Conservation (phyloP, 164 flowering plant genomes). For the Stephania japonica region DNA sequence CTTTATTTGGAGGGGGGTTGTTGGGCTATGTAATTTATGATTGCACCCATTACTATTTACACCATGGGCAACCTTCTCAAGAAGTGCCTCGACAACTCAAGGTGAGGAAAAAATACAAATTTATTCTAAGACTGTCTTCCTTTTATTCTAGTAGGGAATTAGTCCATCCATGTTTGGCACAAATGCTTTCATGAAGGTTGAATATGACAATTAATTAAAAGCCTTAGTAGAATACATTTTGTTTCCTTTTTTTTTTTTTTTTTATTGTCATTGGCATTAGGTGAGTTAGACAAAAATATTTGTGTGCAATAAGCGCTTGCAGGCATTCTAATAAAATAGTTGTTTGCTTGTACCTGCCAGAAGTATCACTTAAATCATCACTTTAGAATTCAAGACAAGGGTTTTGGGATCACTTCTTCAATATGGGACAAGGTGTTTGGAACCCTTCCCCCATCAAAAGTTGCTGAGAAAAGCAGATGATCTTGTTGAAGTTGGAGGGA, state of each 20-base stretch:
- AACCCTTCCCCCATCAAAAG: constrained; percentile 65
- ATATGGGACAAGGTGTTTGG: constrained; percentile 85
- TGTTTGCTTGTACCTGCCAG: constrained; percentile 31
- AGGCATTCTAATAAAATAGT: background rate
- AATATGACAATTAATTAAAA: background rate
- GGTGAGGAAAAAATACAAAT: constrained; percentile 29
- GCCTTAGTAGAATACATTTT: background rate
- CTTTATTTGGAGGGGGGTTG: constrained; percentile 75
- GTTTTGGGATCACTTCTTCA: constrained; percentile 88
- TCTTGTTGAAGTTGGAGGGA: background rate
- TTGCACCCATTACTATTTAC: constrained; percentile 83
- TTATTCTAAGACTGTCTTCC: background rate
- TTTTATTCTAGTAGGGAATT: background rate
- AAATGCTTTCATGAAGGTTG: background rate
- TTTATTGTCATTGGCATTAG: background rate
- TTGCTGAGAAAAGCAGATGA: constrained; percentile 33
- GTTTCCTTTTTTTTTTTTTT: no score
- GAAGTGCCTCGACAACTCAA: constrained; percentile 51
- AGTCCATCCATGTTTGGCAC: background rate
- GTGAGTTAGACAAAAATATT: background rate
- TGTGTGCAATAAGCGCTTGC: background rate
- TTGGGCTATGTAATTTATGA: constrained; percentile 93
- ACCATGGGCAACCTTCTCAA: constrained; percentile 77
- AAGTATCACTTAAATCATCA: constrained; percentile 94
- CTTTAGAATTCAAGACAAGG: constrained; percentile 72